Base-by-base conservation (phyloP, 345 rosid species). In the Linum tenue region DNA sequence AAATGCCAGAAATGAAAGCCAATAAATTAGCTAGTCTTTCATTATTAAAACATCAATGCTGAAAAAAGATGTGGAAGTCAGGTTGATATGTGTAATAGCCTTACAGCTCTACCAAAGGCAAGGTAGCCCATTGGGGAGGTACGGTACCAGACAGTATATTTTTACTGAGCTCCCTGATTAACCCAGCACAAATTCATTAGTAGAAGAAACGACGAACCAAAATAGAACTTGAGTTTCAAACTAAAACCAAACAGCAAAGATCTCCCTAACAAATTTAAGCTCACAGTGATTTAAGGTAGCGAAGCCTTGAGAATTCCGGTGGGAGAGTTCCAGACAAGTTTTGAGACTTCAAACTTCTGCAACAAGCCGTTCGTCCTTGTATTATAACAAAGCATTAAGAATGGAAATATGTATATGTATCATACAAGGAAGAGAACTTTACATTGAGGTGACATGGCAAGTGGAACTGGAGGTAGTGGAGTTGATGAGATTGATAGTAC, bases 151-250 rank as follows among this genome's bases (percentile, higher is more conserved):
- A 85, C 55, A 92, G 80, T 63, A 62, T 72, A 67, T 89, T 92
- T 36, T 89, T 88, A 73, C 89, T 92, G 59, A 92, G 88, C 72
- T 92, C 98, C 70, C 98, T 91, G 82, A 59, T 69, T 16, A 12
- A 62, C 11, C 2, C 35, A 2, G 16, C 5, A 55, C 15, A 55
- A 39, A 62, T 5, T 44, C 0, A 64, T 39, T 63, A 37, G 2
- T 55, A 31, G 7, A 10, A 55, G 11, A 15, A 56, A 1, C 53
- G 37, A 12, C 0, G 35, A 6, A 1, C 2, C 22, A 37, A 3
- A 55, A 7, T 40, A 8, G 4, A 43, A 7, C 5, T 8, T 35
- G 63, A 3, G 15, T 50, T 10, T 59, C n/a, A 31, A 7, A 14
- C 14, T 55, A 10, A 15, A 67, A 48, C 31, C 2, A 41, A 57